Percentiles rank a stretch among this genome's conserved stretches.
phyloP scores from a whole-genome alignment of 495 filamentous ascomycete species.

The Podospora fimiseda region DNA sequence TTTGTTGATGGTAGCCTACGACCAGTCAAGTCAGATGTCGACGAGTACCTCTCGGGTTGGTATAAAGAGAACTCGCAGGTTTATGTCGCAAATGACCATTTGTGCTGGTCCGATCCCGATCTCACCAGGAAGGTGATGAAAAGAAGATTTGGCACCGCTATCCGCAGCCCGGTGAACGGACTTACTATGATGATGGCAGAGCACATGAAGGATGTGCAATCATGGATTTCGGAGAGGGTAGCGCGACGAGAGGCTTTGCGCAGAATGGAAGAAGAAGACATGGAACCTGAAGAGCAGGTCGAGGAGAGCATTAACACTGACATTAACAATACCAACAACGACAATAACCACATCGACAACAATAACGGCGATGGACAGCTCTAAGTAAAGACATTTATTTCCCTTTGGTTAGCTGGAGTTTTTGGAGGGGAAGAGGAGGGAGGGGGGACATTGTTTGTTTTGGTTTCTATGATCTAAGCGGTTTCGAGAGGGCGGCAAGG shows the following conservation, averaged over 20 bases:
- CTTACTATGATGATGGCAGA: conserved; percentile 59
- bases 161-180: conserved; percentile 45
- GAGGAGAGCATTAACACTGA: no score
- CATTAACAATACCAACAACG: not conserved
- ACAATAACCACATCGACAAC: no score
- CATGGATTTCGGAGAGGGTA: conserved; percentile 47
- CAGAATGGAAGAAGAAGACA: no score
- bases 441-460: not conserved
- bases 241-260: conserved; percentile 31
- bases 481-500: not conserved
- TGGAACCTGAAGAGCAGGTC: no score
- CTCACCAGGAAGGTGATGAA: conserved; percentile 55
- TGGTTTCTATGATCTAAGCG: not conserved
- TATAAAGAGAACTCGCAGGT: conserved; percentile 67
- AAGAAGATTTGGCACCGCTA: conserved; percentile 57
- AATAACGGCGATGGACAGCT: no score
- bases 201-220: conserved; percentile 51
- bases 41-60: conserved; percentile 60
- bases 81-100: conserved; percentile 64
- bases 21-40: conserved; percentile 58
- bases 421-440: not conserved
- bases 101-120: conserved; percentile 58
- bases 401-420: not conserved
- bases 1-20: conserved; percentile 60
- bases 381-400: no score